Evolutionary conservation across 768 basidiomycete genomes (phyloP), one percentile per base, ranked within the genome.

Genomic region (Tulasnella sp.): DNA sequence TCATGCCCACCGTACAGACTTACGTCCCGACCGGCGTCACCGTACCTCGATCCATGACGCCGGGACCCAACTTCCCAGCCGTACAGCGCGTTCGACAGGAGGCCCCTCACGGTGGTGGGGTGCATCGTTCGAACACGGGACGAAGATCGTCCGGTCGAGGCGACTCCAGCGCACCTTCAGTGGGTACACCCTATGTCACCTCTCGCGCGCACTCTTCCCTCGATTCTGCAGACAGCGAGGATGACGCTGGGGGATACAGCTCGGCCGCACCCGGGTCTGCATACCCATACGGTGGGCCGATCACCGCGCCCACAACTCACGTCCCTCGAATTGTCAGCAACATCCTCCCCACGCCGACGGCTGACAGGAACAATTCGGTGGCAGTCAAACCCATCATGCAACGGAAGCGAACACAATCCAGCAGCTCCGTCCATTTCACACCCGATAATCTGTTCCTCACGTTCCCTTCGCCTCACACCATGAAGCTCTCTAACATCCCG

Each of bases 401-500:
- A 15, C 57, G 57, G 3, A 59, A 59, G 38, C 45, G 57, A 21
- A 59, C 57, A 3, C 29, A 31, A 31, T 59, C 57, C 11, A 49
- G 29, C 25, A 31, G 19, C 10, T 52, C 50, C 7, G 57, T 59
- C n/a, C 57, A 51, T 42, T 59, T 59, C 48, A 49, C 57, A 22
- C 57, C 57, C 31, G 57, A 59, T 34, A 59, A 49, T 30, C 49
- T 59, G 12, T 49, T 59, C 46, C 31, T 59, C 31, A 59, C 57
- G 45, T 49, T 59, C 46, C 57, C 57, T 19, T 34, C 57, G 21
- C 29, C 57, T 17, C 57, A 59, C 30, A 59, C 48, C 11, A 31
- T 59, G 45, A 59, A 59, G 46, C 46, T 59, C 11, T 49, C 57
- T 27, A 59, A 59, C 46, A 59, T 59, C n/a, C 57, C 57, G 24